Evolutionary conservation across 768 basidiomycete genomes (phyloP).

Genomic region (Suillus subluteus): DNA sequence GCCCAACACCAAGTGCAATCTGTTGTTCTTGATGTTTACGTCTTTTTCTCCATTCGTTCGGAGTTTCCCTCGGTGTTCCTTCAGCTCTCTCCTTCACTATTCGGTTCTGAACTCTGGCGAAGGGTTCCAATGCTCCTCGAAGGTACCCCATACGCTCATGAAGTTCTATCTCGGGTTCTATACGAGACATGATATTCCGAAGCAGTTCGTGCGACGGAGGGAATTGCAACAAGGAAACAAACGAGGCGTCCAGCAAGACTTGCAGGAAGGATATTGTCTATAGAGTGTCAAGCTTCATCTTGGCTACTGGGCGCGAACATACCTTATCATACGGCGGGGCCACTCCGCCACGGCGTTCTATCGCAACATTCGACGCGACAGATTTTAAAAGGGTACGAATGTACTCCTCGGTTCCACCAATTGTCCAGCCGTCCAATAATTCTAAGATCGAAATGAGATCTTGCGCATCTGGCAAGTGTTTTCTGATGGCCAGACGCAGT

Average conservation of each 20-base stretch:
- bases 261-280: conserved; percentile 67
- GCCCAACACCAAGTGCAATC: neutral
- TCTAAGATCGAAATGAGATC: conserved; percentile 42
- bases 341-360: conserved; percentile 6
- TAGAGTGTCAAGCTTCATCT: conserved; percentile 33
- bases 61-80: conserved; percentile 34
- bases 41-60: conserved; percentile 54
- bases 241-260: conserved; percentile 70
- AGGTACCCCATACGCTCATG: conserved; percentile 56
- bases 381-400: conserved; percentile 10
- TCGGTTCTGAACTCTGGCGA: conserved; percentile 57
- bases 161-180: conserved; percentile 58
- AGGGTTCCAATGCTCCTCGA: conserved; percentile 61
- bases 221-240: conserved; percentile 65
- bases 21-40: conserved; percentile 53
- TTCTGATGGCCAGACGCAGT: conserved; percentile 48
- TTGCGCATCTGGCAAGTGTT: conserved; percentile 41
- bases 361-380: neutral
- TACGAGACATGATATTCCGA: conserved; percentile 47
- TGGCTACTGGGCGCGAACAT: conserved; percentile 52
- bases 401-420: conserved; percentile 39
- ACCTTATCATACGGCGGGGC: conserved; percentile 15
- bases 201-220: conserved; percentile 49
- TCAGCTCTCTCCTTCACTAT: conserved; percentile 45
- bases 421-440: conserved; percentile 28